These are phyloP conservation scores for Clitocybe nebularis DNA, from an alignment of 1,284 basidiomycete genomes.

Conservation along the genomic window DNA sequence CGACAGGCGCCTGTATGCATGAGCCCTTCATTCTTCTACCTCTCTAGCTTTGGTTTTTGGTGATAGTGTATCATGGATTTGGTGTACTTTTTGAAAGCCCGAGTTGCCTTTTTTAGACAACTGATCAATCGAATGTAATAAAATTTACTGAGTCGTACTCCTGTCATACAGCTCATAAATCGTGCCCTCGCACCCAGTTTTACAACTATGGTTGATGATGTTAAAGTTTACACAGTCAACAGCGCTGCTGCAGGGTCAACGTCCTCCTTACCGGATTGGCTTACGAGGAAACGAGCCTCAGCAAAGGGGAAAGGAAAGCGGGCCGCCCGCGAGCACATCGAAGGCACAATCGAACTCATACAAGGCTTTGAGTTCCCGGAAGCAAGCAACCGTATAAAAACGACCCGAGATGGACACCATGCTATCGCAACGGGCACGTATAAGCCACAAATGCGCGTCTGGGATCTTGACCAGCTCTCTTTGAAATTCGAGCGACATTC, in stretches of 20 bases:
- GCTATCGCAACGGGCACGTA: slow-evolving; percentile 95
- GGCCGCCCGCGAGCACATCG: slow-evolving; percentile 60
- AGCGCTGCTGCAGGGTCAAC: slow-evolving; percentile 81
- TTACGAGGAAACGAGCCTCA: slow-evolving; percentile 65
- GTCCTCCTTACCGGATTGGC: slow-evolving; percentile 86
- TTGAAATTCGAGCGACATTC: slow-evolving; percentile 96
- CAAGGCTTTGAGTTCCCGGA: slow-evolving; percentile 98
- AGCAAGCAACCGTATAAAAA: slow-evolving; percentile 88
- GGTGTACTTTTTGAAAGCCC: too few relatives aligned
- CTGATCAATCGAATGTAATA: too few relatives aligned
- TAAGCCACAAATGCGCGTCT: slow-evolving; percentile 96
- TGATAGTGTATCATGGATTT: too few relatives aligned
- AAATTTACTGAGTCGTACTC: too few relatives aligned
- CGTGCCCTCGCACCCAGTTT: too few relatives aligned
- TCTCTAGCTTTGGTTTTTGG: too few relatives aligned
- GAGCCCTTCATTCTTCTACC: too few relatives aligned
- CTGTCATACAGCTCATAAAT: too few relatives aligned
- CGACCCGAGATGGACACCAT: slow-evolving; percentile 90
- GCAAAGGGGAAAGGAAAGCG: slow-evolving; percentile 61
- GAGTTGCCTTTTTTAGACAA: too few relatives aligned
- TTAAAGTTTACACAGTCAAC: slow-evolving; percentile 90
- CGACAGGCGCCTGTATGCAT: too few relatives aligned
- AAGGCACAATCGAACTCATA: slow-evolving; percentile 82
- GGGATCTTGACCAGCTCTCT: slow-evolving; percentile 91
- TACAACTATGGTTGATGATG: slow-evolving; percentile 38